phyloP scores from a whole-genome alignment of 305 asterid genomes.

The Galium porrigens region DNA sequence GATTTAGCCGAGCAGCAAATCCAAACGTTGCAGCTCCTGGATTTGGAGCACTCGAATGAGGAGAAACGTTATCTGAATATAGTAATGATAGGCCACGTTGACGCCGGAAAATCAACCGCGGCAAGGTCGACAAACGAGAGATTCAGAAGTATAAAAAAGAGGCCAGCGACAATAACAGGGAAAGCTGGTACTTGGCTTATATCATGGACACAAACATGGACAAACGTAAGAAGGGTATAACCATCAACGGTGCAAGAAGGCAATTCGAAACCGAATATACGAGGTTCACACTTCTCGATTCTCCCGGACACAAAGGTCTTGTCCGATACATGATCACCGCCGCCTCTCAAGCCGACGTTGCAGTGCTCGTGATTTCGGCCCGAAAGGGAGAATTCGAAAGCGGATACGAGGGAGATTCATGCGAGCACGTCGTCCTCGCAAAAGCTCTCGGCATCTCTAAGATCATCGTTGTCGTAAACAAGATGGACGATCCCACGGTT shows the following conservation, averaged over 20 bases:
- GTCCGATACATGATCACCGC: slow-evolving; percentile 95
- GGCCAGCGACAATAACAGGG: slow-evolving; percentile 89
- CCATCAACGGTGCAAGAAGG: slow-evolving; percentile 94
- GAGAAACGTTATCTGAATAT: slow-evolving; percentile 67
- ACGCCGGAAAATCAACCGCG: slow-evolving; percentile 99
- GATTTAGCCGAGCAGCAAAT: too few relatives aligned
- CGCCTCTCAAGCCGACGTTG: slow-evolving; percentile 94
- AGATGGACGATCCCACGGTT: slow-evolving; percentile 98
- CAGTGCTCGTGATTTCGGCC: slow-evolving; percentile 86
- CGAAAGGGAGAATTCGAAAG: slow-evolving; percentile 90
- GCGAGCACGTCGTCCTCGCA: slow-evolving; percentile 84
- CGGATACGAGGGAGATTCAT: slow-evolving; percentile 87
- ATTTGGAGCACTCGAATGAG: slow-evolving; percentile 21
- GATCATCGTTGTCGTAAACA: slow-evolving; percentile 78
- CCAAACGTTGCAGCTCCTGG: background rate
- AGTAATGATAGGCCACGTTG: slow-evolving; percentile 90
- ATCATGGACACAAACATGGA: slow-evolving; percentile 97
- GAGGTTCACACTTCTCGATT: slow-evolving; percentile 89
- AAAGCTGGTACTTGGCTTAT: slow-evolving; percentile 98
- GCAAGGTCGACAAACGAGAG: slow-evolving; percentile 89
- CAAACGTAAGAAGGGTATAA: slow-evolving; percentile 90
- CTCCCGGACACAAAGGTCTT: slow-evolving; percentile 96
- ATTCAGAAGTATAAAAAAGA: slow-evolving; percentile 92
- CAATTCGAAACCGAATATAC: slow-evolving; percentile 87
- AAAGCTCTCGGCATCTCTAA: slow-evolving; percentile 89